These are phyloP conservation scores for Alternaria sp. DNA, from an alignment of 2,329 filamentous ascomycete species.

Conservation along the genomic window DNA sequence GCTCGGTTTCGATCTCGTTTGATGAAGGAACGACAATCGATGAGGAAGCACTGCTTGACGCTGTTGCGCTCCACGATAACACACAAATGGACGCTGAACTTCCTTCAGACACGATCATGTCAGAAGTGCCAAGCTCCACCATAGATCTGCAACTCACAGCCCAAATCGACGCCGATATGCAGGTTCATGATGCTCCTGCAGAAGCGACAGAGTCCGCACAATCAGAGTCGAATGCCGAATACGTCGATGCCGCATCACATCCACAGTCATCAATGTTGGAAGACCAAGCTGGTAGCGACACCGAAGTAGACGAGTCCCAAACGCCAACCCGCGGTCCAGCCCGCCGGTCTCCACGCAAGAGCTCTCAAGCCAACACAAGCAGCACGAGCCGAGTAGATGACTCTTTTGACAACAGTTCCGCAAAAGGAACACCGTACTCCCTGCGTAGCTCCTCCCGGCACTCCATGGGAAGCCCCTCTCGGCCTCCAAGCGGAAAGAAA, in stretches of 20 bases:
- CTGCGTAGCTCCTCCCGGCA: slow-evolving; percentile 37
- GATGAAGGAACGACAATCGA: slow-evolving; percentile 44
- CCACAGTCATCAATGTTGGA: slow-evolving; percentile 1
- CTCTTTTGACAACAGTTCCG: slow-evolving; percentile 39
- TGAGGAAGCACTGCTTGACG: slow-evolving; percentile 29
- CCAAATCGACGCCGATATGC: slow-evolving; percentile 44
- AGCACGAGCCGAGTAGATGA: slow-evolving; percentile 45
- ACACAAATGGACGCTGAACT: slow-evolving; percentile 3
- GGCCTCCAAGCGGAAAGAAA: slow-evolving; percentile 27
- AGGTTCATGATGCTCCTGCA: slow-evolving; percentile 21
- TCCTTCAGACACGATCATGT: slow-evolving; percentile 18
- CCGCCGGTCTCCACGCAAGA: slow-evolving; percentile 1
- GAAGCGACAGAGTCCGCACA: slow-evolving; percentile 7
- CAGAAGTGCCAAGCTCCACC: slow-evolving; percentile 38
- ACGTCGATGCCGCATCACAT: slow-evolving; percentile 34
- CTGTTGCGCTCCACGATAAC: slow-evolving; percentile 11
- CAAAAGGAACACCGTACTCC: slow-evolving; percentile 25
- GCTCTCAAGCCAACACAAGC: slow-evolving; percentile 17
- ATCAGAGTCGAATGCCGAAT: slow-evolving; percentile 27
- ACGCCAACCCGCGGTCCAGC: slow-evolving; percentile 3
- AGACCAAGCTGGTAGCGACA: slow-evolving; percentile 19
- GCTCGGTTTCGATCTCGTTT: slow-evolving; percentile 27
- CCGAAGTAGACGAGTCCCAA: slow-evolving; percentile 32
- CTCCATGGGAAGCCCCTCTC: slow-evolving; percentile 28
- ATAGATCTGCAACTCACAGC: slow-evolving; percentile 44